Evolutionary conservation across 768 basidiomycete species (phyloP), one percentile per base, ranked within the genome.

Genomic region (Mycena pura): DNA sequence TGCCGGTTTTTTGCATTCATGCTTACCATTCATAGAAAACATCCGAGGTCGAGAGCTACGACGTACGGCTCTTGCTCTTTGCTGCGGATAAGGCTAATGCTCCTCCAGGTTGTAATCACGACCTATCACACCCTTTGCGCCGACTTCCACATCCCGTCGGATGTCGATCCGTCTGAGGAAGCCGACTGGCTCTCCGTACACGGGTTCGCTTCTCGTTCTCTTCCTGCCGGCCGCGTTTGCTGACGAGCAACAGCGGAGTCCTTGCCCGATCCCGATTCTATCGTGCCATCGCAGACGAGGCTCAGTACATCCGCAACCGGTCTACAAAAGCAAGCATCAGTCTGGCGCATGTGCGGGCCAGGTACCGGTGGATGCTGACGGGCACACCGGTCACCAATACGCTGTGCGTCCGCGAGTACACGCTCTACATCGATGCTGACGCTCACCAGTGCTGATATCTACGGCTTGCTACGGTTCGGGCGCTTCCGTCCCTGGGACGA

Each of bases 351-450:
- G 77, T 95, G 27, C 79, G 84, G 40, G 74, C 87, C 0, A 86
- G 82, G 60, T 88, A 89, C 66, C 78, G 91, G 21, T 95, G 93
- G 93, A 86, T 86, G 78, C 77, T 93, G 24, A 92, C 90, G 0
- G 89, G 90, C 32, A 91, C 90, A 0, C 89, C 90, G 1, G 84
- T 91, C 10, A 90, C 89, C 0, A 90, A 91, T 56, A 85, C 87
- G 3, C 74, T 86, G 89, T 89, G 66, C 5, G 80, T 57, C 17
- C 24, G 38, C 15, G 11, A 25, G 17, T 22, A 31, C 32, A 21
- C 21, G 9, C 22, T 52, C 55, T 17, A 24, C 5, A 24, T 3
- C 32, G 9, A 21, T 14, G 31, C 31, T 49, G 14, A 64, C 39
- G 11, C 52, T 31, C 43, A 29, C 22, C 65, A 88, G 88, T 21